Base-by-base conservation (phyloP, 1,139 yeast genomes). In the Candida sp. region DNA sequence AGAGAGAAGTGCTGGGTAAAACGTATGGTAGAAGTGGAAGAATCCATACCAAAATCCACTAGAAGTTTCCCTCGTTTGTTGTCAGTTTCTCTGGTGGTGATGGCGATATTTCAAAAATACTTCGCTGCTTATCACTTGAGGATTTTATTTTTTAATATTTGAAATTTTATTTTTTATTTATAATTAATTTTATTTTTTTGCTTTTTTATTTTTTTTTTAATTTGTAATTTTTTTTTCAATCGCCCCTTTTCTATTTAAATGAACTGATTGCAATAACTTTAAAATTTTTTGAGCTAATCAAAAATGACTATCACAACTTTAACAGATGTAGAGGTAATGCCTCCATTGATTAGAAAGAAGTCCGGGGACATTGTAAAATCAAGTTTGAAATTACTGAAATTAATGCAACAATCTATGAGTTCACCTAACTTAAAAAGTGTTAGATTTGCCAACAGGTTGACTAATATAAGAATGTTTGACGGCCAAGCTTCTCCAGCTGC, bases 331-430 rank as follows among this genome's bases (percentile, higher is more conserved):
- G 34, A 32, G 19, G 34, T 32, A 11, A 6, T 32, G 15, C 39
- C 39, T 6, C 50, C 47, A 22, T 51, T 68, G 36, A 49, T 69
- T 9, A 63, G 71, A 41, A 69, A 68, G 52, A 68, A 67, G 48
- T 64, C 70, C 5, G 74, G 74, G 4, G 73, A 68, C 45, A 52
- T 69, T 25, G 64, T 69, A 40, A 72, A 72, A 54, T 66, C 72
- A 37, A 68, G 75, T 7, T 57, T 72, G 33, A 70, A 68, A 49
- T 54, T 68, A 35, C 54, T 68, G 2, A 45, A 58, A 2, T 53
- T 68, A 32, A 42, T 52, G 12, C 54, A 49, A 40, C 42, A 61
- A 36, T 57, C 64, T 36, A 51, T 59, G 48, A 64, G 70, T 8
- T 54, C 70, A 4, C 57, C 70, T 5, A 57, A 50, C 33, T 44